A percentile compares a stretch with the other conserved stretches of the same genome.
phyloP scores from a whole-genome alignment of 1,284 basidiomycete genomes.

The Ustilago nuda region DNA sequence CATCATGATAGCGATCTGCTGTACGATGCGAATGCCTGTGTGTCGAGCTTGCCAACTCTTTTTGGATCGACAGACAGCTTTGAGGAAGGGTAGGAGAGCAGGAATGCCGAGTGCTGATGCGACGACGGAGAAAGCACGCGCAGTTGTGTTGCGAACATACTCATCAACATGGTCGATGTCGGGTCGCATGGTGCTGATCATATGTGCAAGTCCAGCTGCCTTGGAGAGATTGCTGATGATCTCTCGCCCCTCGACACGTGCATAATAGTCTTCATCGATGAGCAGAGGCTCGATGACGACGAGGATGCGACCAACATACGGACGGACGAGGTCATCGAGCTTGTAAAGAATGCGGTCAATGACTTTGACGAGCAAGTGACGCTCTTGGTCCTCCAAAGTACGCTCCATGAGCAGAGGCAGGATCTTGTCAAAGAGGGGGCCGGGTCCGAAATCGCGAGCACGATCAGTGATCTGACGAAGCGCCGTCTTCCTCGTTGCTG shows the following conservation, averaged over 20 bases:
- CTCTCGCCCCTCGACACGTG: constrained; percentile 97
- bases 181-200: constrained; percentile 99
- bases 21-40: constrained; percentile 98
- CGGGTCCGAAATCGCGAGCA: constrained; percentile 96
- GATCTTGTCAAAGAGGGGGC: constrained; percentile 99
- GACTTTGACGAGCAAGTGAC: constrained; percentile 97
- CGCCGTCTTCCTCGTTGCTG: constrained; percentile 96
- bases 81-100: constrained; percentile 94
- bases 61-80: constrained; percentile 97
- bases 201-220: constrained; percentile 97
- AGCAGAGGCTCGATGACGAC: constrained; percentile 99
- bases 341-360: constrained; percentile 99
- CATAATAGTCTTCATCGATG: constrained; percentile 99
- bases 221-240: constrained; percentile 99
- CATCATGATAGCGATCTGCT: constrained; percentile 99
- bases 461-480: constrained; percentile 99
- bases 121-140: constrained; percentile 98
- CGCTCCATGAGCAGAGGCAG: constrained; percentile 98
- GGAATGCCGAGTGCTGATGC: constrained; percentile 98
- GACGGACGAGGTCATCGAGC: constrained; percentile 96
- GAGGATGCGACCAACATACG: constrained; percentile 99
- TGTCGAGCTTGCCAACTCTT: constrained; percentile 99
- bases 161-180: constrained; percentile 99
- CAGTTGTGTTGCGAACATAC: constrained; percentile 98
- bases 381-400: constrained; percentile 97